Base-by-base conservation (phyloP, 768 basidiomycete species). In the Neoboletus brunneissimus region DNA sequence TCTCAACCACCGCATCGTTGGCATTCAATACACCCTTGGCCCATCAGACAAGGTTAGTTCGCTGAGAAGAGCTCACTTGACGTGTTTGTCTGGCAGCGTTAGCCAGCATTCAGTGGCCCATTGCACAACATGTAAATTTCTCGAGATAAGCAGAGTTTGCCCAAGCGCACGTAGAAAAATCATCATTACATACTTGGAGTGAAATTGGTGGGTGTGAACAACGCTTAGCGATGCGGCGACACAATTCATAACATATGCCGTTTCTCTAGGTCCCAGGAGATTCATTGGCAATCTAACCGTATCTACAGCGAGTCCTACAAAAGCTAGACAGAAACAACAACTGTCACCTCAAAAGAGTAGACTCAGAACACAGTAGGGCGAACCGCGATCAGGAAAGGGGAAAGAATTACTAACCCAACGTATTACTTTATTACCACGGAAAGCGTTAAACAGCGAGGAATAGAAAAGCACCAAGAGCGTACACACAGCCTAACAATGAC, bases 401-500 rank as follows among this genome's bases (percentile, higher is more conserved):
- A 25, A 53, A 27, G n/a, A 32, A 50, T 37, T 53, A 57, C 54
- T 9, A 56, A 48, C 37, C 40, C 27, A 43, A 50, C 32, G 35
- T 22, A 52, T 47, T 56, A 50, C 47, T 54, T 60, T 51, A 10
- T 29, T 34, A 54, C 27, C 27, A 34, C 8, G 12, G 3, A 51
- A 34, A 32, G n/a, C n/a, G 18, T 50, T 7, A 25, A 62, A 63
- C 58, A 65, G n/a, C 53, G 49, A 11, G 40, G 31, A 41, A 57
- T 43, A 64, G 23, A 20, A 45, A 57, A 55, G 34, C 55, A 53
- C 1, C 27, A 48, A 50, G 13, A 58, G 43, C 47, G 20, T 67
- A 64, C 62, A 65, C 40, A 64, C 53, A 58, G 11, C 53, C 27
- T 29, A 55, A 47, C 34, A 23, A 55, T 37, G 40, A 67, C 57